Conservation (phyloP, 2,329 filamentous ascomycete genomes). For the Xylariomycetidae sp. region DNA sequence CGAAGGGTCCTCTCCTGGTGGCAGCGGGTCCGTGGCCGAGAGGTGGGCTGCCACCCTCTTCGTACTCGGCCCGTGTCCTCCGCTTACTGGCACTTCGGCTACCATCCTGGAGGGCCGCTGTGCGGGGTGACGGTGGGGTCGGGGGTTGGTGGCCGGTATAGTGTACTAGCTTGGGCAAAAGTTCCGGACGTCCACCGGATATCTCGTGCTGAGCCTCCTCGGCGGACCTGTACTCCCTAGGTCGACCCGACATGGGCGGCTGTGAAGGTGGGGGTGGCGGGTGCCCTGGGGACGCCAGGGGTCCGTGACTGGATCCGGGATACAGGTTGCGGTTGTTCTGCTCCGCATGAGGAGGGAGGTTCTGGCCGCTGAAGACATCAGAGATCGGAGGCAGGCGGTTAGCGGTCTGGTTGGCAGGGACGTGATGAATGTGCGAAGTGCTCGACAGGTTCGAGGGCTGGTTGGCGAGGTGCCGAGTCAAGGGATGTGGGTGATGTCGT, state of each 20-base stretch:
- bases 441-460: constrained; percentile 78
- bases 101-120: constrained; percentile 44
- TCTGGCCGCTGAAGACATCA: constrained; percentile 81
- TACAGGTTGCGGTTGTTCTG: constrained; percentile 44
- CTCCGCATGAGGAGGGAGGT: constrained; percentile 60
- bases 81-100: constrained; percentile 62
- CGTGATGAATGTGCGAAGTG: constrained; percentile 85
- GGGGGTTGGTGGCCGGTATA: constrained; percentile 93
- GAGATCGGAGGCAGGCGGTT: constrained; percentile 91
- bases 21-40: constrained; percentile 68
- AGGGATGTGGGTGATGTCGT: constrained; percentile 70
- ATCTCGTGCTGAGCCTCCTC: constrained; percentile 92
- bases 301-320: constrained; percentile 60
- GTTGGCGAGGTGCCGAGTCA: constrained; percentile 74
- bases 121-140: constrained; percentile 77
- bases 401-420: constrained; percentile 80
- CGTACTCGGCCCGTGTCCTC: constrained; percentile 83
- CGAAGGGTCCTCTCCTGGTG: constrained; percentile 65
- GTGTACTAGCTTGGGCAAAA: constrained; percentile 89
- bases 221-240: constrained; percentile 87
- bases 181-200: constrained; percentile 84
- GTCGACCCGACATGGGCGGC: constrained; percentile 55
- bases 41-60: constrained; percentile 80
- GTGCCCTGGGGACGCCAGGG: constrained; percentile 74
- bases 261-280: constrained; percentile 48